Base-by-base conservation (phyloP, 352 stramenopile species). In the Peronospora farinosa region DNA sequence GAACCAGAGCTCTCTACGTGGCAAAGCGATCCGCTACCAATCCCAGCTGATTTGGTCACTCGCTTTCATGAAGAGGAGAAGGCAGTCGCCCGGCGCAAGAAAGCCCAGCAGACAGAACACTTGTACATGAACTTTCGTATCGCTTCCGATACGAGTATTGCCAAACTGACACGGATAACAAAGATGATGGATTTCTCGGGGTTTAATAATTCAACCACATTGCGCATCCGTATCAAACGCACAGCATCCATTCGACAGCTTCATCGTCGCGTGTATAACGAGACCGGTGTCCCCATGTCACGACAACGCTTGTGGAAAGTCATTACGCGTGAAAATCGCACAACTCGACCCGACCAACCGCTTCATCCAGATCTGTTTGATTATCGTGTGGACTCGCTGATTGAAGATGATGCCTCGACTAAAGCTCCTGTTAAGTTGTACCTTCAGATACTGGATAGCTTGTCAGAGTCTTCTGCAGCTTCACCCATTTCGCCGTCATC, bases 301-400 rank as follows among this genome's bases (percentile, higher is more conserved):
- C 72, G 67, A 7, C 79, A 91, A 31, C 74, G 84, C 13, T 49
- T 95, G 9, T 95, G 84, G 84, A 92, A 84, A 61, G 71, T 92
- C 21, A 90, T 92, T 43, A 88, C 75, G 7, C 74, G 84, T 16
- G 79, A 92, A 56, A 95, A 95, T 52, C 71, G 81, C 7, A 95
- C 81, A 1, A 68, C 79, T 41, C 79, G 84, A 15, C 84, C 84
- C 0, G 84, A 95, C 47, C 65, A 68, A 28, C 62, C 77, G 0
- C 44, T 94, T 8, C 56, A 63, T 16, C 58, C 55, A 1, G 65
- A 84, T 15, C 31, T 60, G 11, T 64, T 87, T 6, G 63, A 60
- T 16, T 69, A 40, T 25, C 68, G 68, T 13, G 64, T 86, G 1
- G 78, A 89, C 11, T 62, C 59, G 1, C 49, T 91, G 9, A 85